Evolutionary conservation across 108 stramenopile species (phyloP).

Genomic region (Pseudonitzschia pungens): DNA sequence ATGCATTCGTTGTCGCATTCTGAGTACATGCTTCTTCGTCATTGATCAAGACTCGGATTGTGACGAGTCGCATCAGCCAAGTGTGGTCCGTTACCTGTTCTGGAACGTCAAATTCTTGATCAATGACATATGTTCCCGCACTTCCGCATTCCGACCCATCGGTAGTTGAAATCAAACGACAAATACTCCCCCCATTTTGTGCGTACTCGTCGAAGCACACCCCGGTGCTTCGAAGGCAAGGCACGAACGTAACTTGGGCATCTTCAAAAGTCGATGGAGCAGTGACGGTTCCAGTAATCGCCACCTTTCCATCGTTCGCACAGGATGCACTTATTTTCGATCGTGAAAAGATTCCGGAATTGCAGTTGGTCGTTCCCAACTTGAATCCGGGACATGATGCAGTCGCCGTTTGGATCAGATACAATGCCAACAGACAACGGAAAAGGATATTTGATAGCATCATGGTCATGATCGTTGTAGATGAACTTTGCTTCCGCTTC

Average conservation of each 20-base stretch:
- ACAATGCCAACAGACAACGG: constrained; percentile 1
- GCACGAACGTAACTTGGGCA: constrained; percentile 5
- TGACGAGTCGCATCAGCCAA: constrained; percentile 7
- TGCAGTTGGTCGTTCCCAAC: constrained; percentile 4
- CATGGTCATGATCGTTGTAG: background rate
- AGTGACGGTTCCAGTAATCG: constrained; percentile 7
- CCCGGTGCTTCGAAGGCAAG: background rate
- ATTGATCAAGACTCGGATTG: constrained; percentile 3
- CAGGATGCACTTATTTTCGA: constrained; percentile 5
- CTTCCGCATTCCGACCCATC: constrained; percentile 16
- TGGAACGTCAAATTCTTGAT: constrained; percentile 9
- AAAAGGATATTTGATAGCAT: background rate
- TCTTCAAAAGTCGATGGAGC: background rate
- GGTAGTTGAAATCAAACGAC: constrained; percentile 7
- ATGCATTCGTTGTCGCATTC: background rate
- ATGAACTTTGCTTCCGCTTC: no score
- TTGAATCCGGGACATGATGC: constrained; percentile 11
- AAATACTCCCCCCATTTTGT: constrained; percentile 14
- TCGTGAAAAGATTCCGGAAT: constrained; percentile 1
- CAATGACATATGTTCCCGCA: constrained; percentile 7
- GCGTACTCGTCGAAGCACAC: constrained; percentile 11
- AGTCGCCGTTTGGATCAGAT: background rate
- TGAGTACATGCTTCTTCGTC: constrained; percentile 13
- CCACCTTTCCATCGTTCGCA: background rate
- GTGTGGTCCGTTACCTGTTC: background rate